These are phyloP conservation scores for Kuraishia hungarica DNA, from an alignment of 805 yeast species.

Conservation along the genomic window DNA sequence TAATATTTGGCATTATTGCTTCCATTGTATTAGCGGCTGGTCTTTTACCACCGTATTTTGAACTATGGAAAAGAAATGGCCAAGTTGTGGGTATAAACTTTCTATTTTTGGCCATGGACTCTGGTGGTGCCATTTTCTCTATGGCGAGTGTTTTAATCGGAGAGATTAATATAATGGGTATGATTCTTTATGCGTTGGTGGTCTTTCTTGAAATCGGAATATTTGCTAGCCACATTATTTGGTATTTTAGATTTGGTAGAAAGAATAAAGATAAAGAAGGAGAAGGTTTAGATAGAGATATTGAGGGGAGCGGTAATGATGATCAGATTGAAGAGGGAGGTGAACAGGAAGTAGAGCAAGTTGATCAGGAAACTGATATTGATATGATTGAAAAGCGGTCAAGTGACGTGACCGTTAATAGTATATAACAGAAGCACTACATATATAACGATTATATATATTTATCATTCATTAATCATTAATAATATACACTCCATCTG, in stretches of 20 bases:
- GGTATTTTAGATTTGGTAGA: constrained; percentile 43
- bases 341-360: too few relatives aligned
- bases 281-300: too few relatives aligned
- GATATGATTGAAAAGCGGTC: too few relatives aligned
- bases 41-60: constrained; percentile 82
- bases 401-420: too few relatives aligned
- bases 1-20: constrained; percentile 76
- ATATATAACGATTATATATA: too few relatives aligned
- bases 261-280: background rate
- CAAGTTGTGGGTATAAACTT: constrained; percentile 87
- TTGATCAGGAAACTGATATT: too few relatives aligned
- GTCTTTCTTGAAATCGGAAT: constrained; percentile 74
- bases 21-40: constrained; percentile 71
- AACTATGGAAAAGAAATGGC: constrained; percentile 71
- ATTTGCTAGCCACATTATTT: constrained; percentile 57
- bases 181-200: constrained; percentile 67
- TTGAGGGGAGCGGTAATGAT: too few relatives aligned
- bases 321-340: too few relatives aligned
- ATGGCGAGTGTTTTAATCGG: constrained; percentile 52
- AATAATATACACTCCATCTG: background rate
- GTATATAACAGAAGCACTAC: too few relatives aligned
- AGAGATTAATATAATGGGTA: constrained; percentile 66
- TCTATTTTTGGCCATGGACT: constrained; percentile 65
- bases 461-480: background rate
- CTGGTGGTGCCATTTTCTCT: constrained; percentile 73